phyloP scores from a whole-genome alignment of 352 stramenopile species.

The Pythium aquatile region DNA sequence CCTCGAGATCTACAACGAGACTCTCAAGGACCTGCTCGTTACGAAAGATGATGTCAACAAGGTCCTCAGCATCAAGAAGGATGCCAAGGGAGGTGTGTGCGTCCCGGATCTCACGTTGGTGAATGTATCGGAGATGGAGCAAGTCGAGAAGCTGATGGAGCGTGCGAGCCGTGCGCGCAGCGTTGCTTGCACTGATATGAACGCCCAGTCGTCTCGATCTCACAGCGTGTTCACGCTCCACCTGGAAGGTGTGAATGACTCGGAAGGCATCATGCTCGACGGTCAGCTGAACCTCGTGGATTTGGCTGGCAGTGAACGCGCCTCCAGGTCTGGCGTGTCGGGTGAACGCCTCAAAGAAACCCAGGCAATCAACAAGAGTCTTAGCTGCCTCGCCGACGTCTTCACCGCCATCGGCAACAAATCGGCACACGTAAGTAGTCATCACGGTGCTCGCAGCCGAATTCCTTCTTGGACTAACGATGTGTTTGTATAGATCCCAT shows the following conservation, averaged over 20 bases:
- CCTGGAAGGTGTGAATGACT: conserved; percentile 82
- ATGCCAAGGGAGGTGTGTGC: conserved; percentile 57
- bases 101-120: conserved; percentile 64
- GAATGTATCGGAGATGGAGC: conserved; percentile 46
- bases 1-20: conserved; percentile 99
- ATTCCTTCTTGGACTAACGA: neutral
- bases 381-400: conserved; percentile 98
- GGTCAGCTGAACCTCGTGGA: conserved; percentile 81
- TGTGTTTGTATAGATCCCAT: conserved; percentile 79
- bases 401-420: conserved; percentile 97
- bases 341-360: conserved; percentile 95
- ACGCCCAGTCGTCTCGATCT: conserved; percentile 73
- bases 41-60: conserved; percentile 50
- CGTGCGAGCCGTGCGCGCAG: conserved; percentile 60
- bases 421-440: conserved; percentile 84
- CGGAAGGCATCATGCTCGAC: conserved; percentile 57
- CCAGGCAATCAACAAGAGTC: conserved; percentile 98
- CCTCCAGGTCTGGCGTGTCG: conserved; percentile 83
- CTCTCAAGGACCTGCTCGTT: conserved; percentile 95
- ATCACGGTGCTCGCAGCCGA: neutral
- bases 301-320: conserved; percentile 77
- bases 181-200: conserved; percentile 94
- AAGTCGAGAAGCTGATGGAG: conserved; percentile 83
- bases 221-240: conserved; percentile 84
- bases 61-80: conserved; percentile 72